A percentile compares a stretch with the other conserved stretches of the same genome.
phyloP scores from a whole-genome alignment of 108 stramenopile species.

The Skeletonema costatum region DNA sequence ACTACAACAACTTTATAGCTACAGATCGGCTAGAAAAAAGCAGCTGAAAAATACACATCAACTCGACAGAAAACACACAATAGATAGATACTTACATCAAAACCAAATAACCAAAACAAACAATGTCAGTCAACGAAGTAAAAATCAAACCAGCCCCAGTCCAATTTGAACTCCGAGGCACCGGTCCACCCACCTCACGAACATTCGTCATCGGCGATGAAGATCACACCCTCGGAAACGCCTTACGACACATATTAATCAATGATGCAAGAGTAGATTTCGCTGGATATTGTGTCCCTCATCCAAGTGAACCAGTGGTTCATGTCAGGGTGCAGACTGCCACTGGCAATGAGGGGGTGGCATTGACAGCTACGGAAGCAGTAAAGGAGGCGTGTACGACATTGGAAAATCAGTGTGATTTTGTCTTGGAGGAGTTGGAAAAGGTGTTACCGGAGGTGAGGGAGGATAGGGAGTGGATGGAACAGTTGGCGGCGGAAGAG shows the following conservation, averaged over 20 bases:
- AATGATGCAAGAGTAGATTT: conserved; percentile 80
- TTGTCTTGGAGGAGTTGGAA: conserved; percentile 71
- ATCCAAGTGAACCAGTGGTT: conserved; percentile 95
- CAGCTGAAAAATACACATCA: background rate
- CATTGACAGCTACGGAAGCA: conserved; percentile 64
- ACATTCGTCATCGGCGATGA: conserved; percentile 92
- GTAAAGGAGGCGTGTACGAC: conserved; percentile 79
- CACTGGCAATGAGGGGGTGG: background rate
- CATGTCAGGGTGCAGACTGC: conserved; percentile 90
- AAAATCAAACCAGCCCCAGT: conserved; percentile 47
- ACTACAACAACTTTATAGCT: background rate
- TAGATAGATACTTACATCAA: too few species aligned
- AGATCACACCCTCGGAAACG: conserved; percentile 97
- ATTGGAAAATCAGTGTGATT: conserved; percentile 66
- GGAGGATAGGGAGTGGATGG: conserved; percentile 62
- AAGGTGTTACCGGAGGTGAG: conserved; percentile 67
- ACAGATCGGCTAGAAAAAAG: too few species aligned
- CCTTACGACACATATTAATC: conserved; percentile 88
- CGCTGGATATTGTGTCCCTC: conserved; percentile 95
- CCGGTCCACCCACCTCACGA: conserved; percentile 68
- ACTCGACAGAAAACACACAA: background rate
- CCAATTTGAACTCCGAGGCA: conserved; percentile 66
- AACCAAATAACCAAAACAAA: too few species aligned
- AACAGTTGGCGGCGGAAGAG: conserved; percentile 41
- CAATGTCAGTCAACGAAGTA: conserved; percentile 78